A percentile compares a stretch with the other conserved stretches of the same genome.
Conservation (phyloP, 2,329 filamentous ascomycete species). For the Fusarium sp. region DNA sequence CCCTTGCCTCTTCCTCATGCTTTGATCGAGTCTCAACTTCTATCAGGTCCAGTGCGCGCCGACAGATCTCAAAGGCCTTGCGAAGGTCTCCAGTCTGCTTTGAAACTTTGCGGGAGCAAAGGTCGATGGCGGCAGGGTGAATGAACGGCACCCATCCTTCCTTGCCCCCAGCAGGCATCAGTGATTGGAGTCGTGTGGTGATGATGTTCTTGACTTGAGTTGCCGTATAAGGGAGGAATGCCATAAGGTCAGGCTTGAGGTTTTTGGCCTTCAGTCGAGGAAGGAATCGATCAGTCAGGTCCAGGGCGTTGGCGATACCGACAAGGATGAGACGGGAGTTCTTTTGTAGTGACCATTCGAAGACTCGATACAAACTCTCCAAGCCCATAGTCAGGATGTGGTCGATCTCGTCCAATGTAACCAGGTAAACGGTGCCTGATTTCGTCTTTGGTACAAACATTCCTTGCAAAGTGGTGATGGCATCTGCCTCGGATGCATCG, state of each 20-base stretch:
- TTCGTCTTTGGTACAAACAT: slow-evolving; percentile 75
- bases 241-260: slow-evolving; percentile 87
- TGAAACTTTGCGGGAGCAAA: slow-evolving; percentile 94
- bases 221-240: slow-evolving; percentile 92
- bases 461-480: slow-evolving; percentile 73
- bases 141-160: slow-evolving; percentile 83
- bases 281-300: slow-evolving; percentile 93
- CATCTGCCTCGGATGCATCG: slow-evolving; percentile 72
- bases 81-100: slow-evolving; percentile 94
- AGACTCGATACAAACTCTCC: slow-evolving; percentile 91
- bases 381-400: slow-evolving; percentile 89
- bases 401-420: slow-evolving; percentile 95
- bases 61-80: slow-evolving; percentile 94
- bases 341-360: slow-evolving; percentile 92
- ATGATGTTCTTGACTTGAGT: slow-evolving; percentile 89
- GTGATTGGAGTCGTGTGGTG: slow-evolving; percentile 80
- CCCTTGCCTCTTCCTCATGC: slow-evolving; percentile 71
- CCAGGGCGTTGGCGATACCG: slow-evolving; percentile 95
- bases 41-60: slow-evolving; percentile 87
- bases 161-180: slow-evolving; percentile 67
- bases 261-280: slow-evolving; percentile 93
- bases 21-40: slow-evolving; percentile 85
- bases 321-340: slow-evolving; percentile 84
- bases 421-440: slow-evolving; percentile 72
- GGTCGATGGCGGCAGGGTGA: slow-evolving; percentile 91